phyloP scores from a whole-genome alignment of 345 rosid genomes.

The Kandelia obovata region DNA sequence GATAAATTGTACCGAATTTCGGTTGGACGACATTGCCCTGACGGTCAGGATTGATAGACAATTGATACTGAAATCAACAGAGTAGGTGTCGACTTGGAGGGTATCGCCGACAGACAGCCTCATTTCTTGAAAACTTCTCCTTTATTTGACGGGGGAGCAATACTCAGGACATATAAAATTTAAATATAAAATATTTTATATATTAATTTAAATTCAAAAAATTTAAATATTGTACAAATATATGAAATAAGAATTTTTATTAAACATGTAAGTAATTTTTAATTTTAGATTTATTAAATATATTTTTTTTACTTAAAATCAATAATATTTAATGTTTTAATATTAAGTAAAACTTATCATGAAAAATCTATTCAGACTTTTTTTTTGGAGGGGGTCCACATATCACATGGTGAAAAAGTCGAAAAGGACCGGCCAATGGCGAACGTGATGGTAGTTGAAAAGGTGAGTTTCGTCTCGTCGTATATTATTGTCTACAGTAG shows the following conservation, averaged over 20 bases:
- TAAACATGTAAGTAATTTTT: too few relatives aligned
- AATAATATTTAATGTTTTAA: too few relatives aligned
- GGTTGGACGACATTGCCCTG: conserved; percentile 13
- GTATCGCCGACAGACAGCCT: conserved; percentile 14
- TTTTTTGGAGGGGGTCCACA: background rate
- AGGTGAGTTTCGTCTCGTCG: conserved; percentile 1
- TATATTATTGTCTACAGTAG: background rate
- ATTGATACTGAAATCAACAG: background rate
- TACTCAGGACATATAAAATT: background rate
- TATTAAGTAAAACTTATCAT: too few relatives aligned
- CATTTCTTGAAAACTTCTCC: background rate
- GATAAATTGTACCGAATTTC: too few relatives aligned
- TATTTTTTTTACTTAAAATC: too few relatives aligned
- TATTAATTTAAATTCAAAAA: too few relatives aligned
- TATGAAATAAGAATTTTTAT: too few relatives aligned
- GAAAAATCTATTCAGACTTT: too few relatives aligned
- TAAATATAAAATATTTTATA: background rate
- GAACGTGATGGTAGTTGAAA: background rate
- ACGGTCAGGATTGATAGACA: background rate
- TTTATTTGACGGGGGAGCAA: too few relatives aligned
- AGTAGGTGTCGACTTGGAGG: background rate
- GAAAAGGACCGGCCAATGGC: background rate
- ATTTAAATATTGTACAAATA: too few relatives aligned
- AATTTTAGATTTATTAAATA: too few relatives aligned
- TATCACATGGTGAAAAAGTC: background rate